Evolutionary conservation across 1,139 yeast genomes (phyloP).

Genomic region (Pneumocystis canis): DNA sequence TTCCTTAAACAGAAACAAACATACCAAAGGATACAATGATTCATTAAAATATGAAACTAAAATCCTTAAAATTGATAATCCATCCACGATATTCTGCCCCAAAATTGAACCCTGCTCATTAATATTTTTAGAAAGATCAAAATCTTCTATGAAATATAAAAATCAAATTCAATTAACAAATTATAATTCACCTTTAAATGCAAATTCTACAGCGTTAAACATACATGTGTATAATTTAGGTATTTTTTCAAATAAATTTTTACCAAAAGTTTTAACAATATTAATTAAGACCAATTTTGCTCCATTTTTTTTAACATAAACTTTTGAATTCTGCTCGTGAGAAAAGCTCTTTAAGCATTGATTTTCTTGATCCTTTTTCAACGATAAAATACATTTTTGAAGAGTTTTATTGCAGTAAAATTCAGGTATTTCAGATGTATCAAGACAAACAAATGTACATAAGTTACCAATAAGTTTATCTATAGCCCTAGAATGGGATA

Average conservation of each 20-base stretch:
- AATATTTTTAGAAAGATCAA: slow-evolving; percentile 27
- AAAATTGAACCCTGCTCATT: slow-evolving; percentile 32
- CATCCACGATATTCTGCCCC: slow-evolving; percentile 79
- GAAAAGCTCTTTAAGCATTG: slow-evolving; percentile 54
- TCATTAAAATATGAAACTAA: slow-evolving; percentile 48
- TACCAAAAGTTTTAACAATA: slow-evolving; percentile 34
- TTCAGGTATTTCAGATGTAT: slow-evolving; percentile 91
- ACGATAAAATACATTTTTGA: slow-evolving; percentile 49
- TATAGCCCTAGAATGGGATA: slow-evolving; percentile 48
- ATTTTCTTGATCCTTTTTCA: slow-evolving; percentile 61
- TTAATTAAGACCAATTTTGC: slow-evolving; percentile 58
- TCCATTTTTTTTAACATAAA: slow-evolving; percentile 69
- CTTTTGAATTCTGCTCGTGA: slow-evolving; percentile 53
- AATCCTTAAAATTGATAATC: slow-evolving; percentile 68
- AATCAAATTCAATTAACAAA: background rate
- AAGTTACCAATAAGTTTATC: slow-evolving; percentile 81
- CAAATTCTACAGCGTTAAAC: slow-evolving; percentile 45
- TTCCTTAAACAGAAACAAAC: background rate
- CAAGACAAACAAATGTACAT: slow-evolving; percentile 89
- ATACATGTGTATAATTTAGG: slow-evolving; percentile 57
- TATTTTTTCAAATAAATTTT: slow-evolving; percentile 40
- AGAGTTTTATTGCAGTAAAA: slow-evolving; percentile 52
- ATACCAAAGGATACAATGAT: slow-evolving; percentile 32
- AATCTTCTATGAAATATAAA: slow-evolving; percentile 7
- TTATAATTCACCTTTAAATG: slow-evolving; percentile 17